These are phyloP conservation scores for Anthracocystis panici-leucophaei DNA, from an alignment of 1,284 basidiomycete genomes.

Conservation along the genomic window DNA sequence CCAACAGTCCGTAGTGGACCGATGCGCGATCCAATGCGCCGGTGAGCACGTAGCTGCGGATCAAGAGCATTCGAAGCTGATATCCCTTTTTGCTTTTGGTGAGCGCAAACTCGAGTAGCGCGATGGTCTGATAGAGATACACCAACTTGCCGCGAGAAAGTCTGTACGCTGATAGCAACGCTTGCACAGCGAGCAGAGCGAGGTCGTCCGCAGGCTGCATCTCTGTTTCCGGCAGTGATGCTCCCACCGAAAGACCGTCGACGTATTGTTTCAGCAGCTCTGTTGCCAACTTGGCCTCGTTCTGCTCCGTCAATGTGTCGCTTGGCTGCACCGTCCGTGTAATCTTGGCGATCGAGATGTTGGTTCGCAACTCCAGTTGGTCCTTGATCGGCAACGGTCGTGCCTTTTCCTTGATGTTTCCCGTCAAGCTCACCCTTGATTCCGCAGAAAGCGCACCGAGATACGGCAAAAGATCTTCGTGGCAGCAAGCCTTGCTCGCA, in stretches of 20 bases:
- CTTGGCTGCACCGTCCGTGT: constrained; percentile 26
- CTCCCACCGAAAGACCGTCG: constrained; percentile 76
- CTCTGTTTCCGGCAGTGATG: constrained; percentile 78
- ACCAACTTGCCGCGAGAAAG: constrained; percentile 18
- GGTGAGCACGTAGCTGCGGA: constrained; percentile 43
- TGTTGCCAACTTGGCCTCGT: constrained; percentile 16
- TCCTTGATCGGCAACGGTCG: constrained; percentile 20
- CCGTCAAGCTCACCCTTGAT: constrained; percentile 60
- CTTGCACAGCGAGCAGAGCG: constrained; percentile 79
- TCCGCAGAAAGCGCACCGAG: constrained; percentile 72
- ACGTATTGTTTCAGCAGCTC: constrained; percentile 71
- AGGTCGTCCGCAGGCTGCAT: constrained; percentile 89
- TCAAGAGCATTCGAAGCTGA: constrained; percentile 53
- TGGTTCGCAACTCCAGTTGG: constrained; percentile 31
- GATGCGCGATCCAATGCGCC: constrained; percentile 41
- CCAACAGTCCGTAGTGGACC: constrained; percentile 44
- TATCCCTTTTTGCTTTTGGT: constrained; percentile 55
- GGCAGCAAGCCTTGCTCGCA: constrained; percentile 84
- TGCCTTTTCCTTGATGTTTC: constrained; percentile 1
- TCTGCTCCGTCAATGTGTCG: constrained; percentile 12
- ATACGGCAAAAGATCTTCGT: constrained; percentile 83
- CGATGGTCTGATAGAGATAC: constrained; percentile 26
- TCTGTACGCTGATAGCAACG: constrained; percentile 74
- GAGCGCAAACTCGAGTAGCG: constrained; percentile 45
- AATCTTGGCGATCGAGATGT: constrained; percentile 51